phyloP scores from a whole-genome alignment of 2,329 filamentous ascomycete species.

The Amesomyces nigricolor region DNA sequence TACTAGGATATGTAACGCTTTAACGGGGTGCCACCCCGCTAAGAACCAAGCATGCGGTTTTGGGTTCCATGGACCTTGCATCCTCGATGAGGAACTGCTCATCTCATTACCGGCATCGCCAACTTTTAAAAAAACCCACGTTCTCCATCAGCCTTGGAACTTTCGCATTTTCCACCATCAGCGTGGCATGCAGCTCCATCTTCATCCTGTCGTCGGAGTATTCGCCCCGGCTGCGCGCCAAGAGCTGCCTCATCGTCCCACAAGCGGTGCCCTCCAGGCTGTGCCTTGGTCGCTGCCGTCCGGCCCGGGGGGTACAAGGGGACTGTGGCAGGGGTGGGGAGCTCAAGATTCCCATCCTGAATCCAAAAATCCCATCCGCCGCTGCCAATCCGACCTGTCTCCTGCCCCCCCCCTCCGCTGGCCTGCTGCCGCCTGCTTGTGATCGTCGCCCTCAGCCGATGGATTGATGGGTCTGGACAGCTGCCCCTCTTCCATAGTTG shows the following conservation, averaged over 20 bases:
- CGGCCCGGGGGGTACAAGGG: neutral
- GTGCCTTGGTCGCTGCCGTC: neutral
- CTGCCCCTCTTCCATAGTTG: neutral
- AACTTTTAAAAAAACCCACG: too few species aligned
- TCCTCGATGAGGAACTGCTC: too few species aligned
- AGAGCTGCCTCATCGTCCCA: too few species aligned
- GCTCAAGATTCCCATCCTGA: conserved; percentile 23
- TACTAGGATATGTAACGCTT: too few species aligned
- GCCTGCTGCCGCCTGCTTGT: neutral
- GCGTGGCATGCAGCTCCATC: neutral
- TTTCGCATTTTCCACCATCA: too few species aligned
- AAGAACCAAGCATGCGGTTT: too few species aligned
- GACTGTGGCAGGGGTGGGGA: neutral
- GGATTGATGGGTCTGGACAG: conserved; percentile 1
- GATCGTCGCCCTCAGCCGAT: conserved; percentile 11
- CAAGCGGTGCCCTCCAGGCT: too few species aligned
- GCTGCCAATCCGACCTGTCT: neutral
- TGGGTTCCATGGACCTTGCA: too few species aligned
- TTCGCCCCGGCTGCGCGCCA: too few species aligned
- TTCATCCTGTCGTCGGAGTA: neutral
- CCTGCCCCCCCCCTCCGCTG: conserved; percentile 8
- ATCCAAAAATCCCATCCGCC: conserved; percentile 20
- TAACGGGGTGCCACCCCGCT: too few species aligned
- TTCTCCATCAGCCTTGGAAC: too few species aligned
- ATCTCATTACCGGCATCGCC: too few species aligned